Evolutionary conservation across 177 flowering plant species (phyloP), one percentile per base, ranked within the genome.

Genomic region (Vitis hybrid): DNA sequence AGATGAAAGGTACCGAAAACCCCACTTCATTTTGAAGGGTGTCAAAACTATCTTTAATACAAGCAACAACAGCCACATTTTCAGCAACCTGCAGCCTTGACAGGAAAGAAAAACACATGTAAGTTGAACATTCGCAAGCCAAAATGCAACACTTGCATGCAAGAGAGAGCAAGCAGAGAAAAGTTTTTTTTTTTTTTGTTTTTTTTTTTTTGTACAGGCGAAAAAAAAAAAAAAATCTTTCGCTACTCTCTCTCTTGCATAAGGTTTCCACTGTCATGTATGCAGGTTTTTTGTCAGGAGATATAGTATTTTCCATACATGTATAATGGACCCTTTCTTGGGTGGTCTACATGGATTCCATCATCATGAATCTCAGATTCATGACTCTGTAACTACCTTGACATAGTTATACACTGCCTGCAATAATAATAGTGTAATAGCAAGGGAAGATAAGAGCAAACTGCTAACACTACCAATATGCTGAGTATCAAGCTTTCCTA

Each of bases 1-100:
- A 75, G 51, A 58, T 56, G 49, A 54, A 73, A 71, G 73, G 68
- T 1, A 55, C 17, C 17, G 68, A 64, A 56, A 59, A 48, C 61
- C 56, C 83, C 18, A 63, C 46, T 50, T 54, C 64, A 58, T 71
- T 63, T 49, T 77, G 79, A 76, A 77, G 63, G 35, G 76, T 56
- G 50, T 56, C 72, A 76, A 91, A 86, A 57, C 75, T 73, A 64
- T 74, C 77, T 74, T 71, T 86, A 59, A 91, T 61, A 62, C 67
- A 72, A 59, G 82, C 71, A 61, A 87, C 86, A 56, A 84, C 49
- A 24, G 70, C 64, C 60, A 63, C 67, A 77, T 88, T 86, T 71
- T 91, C 91, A 63, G 69, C 62, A 46, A 93, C 87, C 98, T 93
- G 87, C 75, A 58, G 58, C 11, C 69, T 62, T 50, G 63, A 74